Conservation (phyloP, 2,329 filamentous ascomycete genomes). For the Ophiocordyceps camponoti-rufipedis region DNA sequence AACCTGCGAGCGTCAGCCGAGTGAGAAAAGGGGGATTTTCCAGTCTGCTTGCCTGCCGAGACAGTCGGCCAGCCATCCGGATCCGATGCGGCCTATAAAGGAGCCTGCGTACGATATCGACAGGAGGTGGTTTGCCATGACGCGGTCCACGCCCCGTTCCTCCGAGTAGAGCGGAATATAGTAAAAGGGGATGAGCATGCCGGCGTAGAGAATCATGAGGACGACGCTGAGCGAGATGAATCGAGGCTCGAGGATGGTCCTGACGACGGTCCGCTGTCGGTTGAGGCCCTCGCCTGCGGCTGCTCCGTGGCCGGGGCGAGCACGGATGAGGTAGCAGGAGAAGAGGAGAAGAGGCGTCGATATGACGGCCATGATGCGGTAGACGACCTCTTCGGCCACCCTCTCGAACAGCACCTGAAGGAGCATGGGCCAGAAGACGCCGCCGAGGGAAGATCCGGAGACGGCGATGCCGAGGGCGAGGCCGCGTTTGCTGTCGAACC, state of each 20-base stretch:
- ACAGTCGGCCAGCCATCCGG: conserved; percentile 32
- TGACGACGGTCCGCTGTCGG: conserved; percentile 7
- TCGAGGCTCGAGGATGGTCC: conserved; percentile 8
- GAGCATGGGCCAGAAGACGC: conserved; percentile 12
- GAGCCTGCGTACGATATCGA: conserved; percentile 42
- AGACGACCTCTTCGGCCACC: conserved; percentile 4
- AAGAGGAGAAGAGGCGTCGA: conserved; percentile 9
- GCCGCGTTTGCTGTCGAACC: conserved; percentile 12
- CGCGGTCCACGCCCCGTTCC: conserved; percentile 22
- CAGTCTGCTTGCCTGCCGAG: conserved; percentile 17
- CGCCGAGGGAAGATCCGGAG: conserved; percentile 14
- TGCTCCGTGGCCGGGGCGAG: conserved; percentile 6
- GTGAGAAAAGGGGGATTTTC: background rate
- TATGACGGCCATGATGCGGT: conserved; percentile 7
- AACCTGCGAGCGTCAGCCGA: conserved; percentile 9
- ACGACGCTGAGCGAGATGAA: conserved; percentile 7
- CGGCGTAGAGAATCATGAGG: conserved; percentile 10
- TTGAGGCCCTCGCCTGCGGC: conserved; percentile 2
- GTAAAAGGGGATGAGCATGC: conserved; percentile 12
- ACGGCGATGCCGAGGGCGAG: conserved; percentile 13
- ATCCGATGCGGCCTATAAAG: conserved; percentile 29
- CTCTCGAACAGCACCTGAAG: conserved; percentile 5
- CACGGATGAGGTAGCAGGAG: conserved; percentile 11
- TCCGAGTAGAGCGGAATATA: conserved; percentile 31
- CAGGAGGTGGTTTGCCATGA: conserved; percentile 40